These are phyloP conservation scores for Sporothrix humicola DNA, from an alignment of 2,329 filamentous ascomycete genomes.

Conservation along the genomic window DNA sequence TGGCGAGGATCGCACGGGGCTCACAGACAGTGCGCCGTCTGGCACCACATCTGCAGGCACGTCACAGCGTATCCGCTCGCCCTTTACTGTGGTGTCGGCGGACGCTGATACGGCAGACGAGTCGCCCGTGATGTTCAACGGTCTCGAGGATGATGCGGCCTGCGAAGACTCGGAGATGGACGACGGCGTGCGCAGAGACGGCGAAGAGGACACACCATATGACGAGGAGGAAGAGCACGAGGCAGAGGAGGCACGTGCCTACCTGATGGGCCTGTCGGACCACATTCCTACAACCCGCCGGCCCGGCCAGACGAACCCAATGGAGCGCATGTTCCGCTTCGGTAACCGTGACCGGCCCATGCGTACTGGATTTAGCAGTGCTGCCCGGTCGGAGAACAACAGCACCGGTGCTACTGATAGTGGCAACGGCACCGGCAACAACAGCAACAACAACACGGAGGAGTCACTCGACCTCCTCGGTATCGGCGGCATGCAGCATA, in stretches of 20 bases:
- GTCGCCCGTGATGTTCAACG: constrained; percentile 30
- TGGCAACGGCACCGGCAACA: constrained; percentile 2
- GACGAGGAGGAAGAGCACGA: constrained; percentile 54
- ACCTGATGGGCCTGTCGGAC: constrained; percentile 37
- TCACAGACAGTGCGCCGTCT: constrained; percentile 12
- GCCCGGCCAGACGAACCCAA: neutral
- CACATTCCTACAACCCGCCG: neutral
- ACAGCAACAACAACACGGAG: constrained; percentile 33
- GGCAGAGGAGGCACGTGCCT: constrained; percentile 41
- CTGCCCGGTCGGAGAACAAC: constrained; percentile 2
- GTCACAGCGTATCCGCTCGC: constrained; percentile 34
- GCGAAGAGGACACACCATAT: constrained; percentile 49
- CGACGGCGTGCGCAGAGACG: constrained; percentile 53
- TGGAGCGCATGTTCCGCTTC: constrained; percentile 13
- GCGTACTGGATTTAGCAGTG: constrained; percentile 40
- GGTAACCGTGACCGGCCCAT: neutral
- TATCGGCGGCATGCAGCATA: constrained; percentile 68
- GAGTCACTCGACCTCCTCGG: constrained; percentile 50
- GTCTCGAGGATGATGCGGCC: constrained; percentile 41
- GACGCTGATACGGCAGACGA: constrained; percentile 34
- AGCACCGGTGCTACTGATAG: neutral
- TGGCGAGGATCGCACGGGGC: neutral
- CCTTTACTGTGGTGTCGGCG: constrained; percentile 34
- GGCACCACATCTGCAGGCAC: constrained; percentile 33
- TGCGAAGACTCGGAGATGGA: constrained; percentile 64